Evolutionary conservation across 352 stramenopile species (phyloP).

Genomic region (Thalassiosira mediterranea): DNA sequence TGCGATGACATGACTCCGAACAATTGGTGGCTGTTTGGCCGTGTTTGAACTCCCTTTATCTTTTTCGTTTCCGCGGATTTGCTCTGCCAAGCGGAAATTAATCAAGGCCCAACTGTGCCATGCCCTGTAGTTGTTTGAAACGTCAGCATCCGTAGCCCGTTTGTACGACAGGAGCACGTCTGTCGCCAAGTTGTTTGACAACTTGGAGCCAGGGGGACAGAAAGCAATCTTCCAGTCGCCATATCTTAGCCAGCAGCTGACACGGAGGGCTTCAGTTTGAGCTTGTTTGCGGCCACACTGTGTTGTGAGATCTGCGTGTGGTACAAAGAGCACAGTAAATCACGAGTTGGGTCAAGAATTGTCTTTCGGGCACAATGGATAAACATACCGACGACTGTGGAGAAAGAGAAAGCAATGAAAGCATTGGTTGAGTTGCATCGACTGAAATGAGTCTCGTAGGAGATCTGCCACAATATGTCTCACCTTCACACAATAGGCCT

Average conservation of each 20-base stretch:
- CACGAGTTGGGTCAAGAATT: no score
- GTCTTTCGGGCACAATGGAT: constrained; percentile 15
- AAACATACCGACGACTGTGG: constrained; percentile 81
- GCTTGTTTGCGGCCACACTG: constrained; percentile 46
- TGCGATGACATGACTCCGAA: constrained; percentile 85
- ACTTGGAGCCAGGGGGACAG: constrained; percentile 43
- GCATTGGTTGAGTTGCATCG: no score
- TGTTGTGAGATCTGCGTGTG: constrained; percentile 53
- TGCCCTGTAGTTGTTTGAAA: constrained; percentile 91
- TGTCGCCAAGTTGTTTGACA: constrained; percentile 70
- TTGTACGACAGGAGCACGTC: constrained; percentile 80
- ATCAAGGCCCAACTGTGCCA: constrained; percentile 97
- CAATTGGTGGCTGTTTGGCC: constrained; percentile 37
- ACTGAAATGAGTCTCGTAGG: no score
- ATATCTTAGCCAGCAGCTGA: constrained; percentile 81
- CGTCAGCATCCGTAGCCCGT: constrained; percentile 62
- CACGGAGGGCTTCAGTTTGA: constrained; percentile 62
- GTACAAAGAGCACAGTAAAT: no score
- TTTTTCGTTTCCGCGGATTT: constrained; percentile 79
- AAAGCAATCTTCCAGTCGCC: constrained; percentile 81
- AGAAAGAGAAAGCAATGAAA: no score
- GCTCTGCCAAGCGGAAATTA: constrained; percentile 95
- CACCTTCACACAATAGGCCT: constrained; percentile 85
- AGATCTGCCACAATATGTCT: no score
- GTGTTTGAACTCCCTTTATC: constrained; percentile 30